Evolutionary conservation across 371 early-diverging fungal species (phyloP), one percentile per base, ranked within the genome.

Genomic region (Edhazardia aedis): DNA sequence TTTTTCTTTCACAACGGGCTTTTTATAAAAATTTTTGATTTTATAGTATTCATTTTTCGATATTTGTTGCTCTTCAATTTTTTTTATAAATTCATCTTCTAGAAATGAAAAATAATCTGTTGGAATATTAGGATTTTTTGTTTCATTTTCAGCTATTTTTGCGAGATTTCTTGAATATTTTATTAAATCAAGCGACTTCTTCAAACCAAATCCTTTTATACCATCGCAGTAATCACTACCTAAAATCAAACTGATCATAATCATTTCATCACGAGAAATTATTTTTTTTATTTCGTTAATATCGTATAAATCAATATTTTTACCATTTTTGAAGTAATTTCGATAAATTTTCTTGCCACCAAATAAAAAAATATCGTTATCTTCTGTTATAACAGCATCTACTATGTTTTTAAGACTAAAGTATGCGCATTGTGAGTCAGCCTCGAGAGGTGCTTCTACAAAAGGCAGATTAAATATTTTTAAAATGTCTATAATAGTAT

Each of bases 201-300:
- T 84, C 14, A 82, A 77, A n/a, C 99, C 95, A 21, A 93, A 68
- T 2, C 88, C 87, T 27, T 77, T 74, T 27, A 93, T 74, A 0
- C 99, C 99, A n/a, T 78, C 76, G 0, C 88, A 84, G 65, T 95
- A 98, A 75, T 98, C 99, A 63, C 87, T 86, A 3, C 95, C 95
- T 4, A 94, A 73, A 1, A 94, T 63, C 55, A 81, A 84, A 1
- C 90, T 85, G 30, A 94, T 63, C 26, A 79, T 76, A 21, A 92
- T 79, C 61, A 95, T 63, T 39, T 80, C 77, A 27, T 77, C 68
- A 51, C 83, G 71, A 29, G 71, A 64, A 38, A 93, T 69, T 11
- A 69, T 71, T 72, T 89, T 71, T 53, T 79, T 76, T 16, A 72
- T 59, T 55, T 78, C 76, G 26, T 91, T 69, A 46, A 79, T 76